phyloP scores from a whole-genome alignment of 2,329 filamentous ascomycete genomes.

The Capronia americana region DNA sequence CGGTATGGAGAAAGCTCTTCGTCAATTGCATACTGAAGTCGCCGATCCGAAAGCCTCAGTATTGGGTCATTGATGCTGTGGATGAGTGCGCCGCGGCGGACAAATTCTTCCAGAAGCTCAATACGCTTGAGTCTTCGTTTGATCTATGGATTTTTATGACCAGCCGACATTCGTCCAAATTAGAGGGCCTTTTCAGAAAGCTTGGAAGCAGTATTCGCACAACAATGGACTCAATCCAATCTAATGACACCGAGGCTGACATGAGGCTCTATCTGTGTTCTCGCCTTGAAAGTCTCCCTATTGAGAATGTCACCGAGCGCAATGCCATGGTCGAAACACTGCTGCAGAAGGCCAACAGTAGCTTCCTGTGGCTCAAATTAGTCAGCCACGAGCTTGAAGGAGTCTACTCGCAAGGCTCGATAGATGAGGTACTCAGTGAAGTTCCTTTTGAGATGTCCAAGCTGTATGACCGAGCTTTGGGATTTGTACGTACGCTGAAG shows the following conservation, averaged over 20 bases:
- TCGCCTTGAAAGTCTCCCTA: not conserved
- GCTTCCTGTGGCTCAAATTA: constrained; percentile 13
- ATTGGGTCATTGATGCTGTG: constrained; percentile 15
- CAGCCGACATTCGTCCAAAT: constrained; percentile 1
- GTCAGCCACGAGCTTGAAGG: constrained; percentile 10
- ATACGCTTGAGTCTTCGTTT: not conserved
- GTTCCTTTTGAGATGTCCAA: constrained; percentile 7
- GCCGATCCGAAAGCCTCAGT: constrained; percentile 4
- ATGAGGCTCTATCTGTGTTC: constrained; percentile 10
- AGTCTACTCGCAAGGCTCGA: constrained; percentile 5
- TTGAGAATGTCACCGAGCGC: not conserved
- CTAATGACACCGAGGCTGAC: not conserved
- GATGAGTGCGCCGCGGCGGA: constrained; percentile 10
- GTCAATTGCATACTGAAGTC: constrained; percentile 1
- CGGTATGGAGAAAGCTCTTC: constrained; percentile 11
- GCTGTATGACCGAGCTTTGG: constrained; percentile 10
- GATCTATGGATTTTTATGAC: constrained; percentile 10
- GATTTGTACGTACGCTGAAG: not conserved
- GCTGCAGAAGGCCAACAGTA: constrained; percentile 4
- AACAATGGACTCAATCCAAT: not conserved
- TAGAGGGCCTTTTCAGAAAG: not conserved
- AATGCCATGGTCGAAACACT: not conserved
- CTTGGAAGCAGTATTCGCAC: not conserved
- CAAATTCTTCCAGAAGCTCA: constrained; percentile 2
- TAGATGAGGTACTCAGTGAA: not conserved